These are phyloP conservation scores for Saturnispora zaruensis DNA, from an alignment of 805 yeast species.

Conservation along the genomic window DNA sequence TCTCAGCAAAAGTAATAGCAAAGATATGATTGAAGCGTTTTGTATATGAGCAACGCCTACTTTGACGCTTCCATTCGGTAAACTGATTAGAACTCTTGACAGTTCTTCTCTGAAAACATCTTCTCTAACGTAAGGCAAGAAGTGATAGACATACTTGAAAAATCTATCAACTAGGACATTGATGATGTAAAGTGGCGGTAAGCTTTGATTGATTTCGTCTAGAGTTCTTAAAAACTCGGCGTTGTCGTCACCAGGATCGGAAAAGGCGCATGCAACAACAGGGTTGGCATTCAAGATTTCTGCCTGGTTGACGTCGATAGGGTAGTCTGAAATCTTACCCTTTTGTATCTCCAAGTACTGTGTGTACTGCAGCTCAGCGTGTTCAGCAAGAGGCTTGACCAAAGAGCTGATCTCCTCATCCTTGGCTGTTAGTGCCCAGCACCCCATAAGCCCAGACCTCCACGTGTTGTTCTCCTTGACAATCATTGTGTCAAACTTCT, in stretches of 20 bases:
- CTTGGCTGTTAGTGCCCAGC: conserved; percentile 30
- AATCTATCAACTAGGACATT: conserved; percentile 36
- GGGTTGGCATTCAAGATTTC: conserved; percentile 1
- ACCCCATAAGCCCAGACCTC: conserved; percentile 38
- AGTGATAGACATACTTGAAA: conserved; percentile 39
- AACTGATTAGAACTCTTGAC: conserved; percentile 22
- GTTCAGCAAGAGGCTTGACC: conserved; percentile 24
- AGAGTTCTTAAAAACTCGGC: conserved; percentile 12
- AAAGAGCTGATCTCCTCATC: conserved; percentile 30
- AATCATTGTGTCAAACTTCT: conserved; percentile 34
- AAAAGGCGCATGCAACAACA: too few relatives aligned
- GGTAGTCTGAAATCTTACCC: conserved; percentile 12
- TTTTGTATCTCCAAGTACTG: conserved; percentile 18
- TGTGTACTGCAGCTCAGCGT: conserved; percentile 23
- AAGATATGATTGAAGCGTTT: conserved; percentile 29
- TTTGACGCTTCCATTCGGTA: conserved; percentile 17
- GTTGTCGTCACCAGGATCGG: not conserved
- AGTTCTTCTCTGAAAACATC: conserved; percentile 34
- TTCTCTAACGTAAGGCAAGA: conserved; percentile 43
- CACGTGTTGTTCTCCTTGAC: conserved; percentile 36
- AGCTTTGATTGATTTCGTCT: conserved; percentile 23
- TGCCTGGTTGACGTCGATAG: conserved; percentile 37
- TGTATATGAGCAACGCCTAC: conserved; percentile 20
- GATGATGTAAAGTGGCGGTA: conserved; percentile 36
- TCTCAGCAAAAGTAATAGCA: conserved; percentile 33